Evolutionary conservation across 306 rosid genomes (phyloP), one percentile per base, ranked within the genome.

Genomic region (Acacia crassicarpa): DNA sequence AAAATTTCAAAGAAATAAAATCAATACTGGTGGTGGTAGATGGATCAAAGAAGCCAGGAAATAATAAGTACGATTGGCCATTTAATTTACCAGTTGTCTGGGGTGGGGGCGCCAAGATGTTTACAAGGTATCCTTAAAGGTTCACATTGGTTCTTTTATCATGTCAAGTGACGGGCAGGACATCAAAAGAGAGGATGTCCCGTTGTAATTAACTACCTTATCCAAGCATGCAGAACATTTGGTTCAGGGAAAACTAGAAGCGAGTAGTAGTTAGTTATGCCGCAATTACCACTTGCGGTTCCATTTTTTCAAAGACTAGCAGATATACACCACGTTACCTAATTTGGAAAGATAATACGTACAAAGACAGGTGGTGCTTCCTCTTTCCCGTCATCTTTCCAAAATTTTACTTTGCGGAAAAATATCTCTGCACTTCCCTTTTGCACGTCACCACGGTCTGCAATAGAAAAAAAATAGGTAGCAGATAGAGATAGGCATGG

Each of bases 301-400:
- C 68, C 68, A 65, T 65, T 61, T 45, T 6, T 14, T 59, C 45
- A 77, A 67, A 80, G 76, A 78, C 72, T 83, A 65, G 43, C 69
- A 65, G 32, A 68, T 19, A 66, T 63, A 83, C 41, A 63, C 35
- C 27, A 63, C 79, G 81, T 73, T 78, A 80, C 88, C 82, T 74
- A 81, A 84, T 87, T 88, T 83, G 73, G 90, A 86, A 89, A 87
- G 85, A 91, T 93, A 91, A 93, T 90, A 93, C 98, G 94, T 90
- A 93, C 96, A 93, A 93, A 93, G 94, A 93, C 89, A 93, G 98
- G 98, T 45, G 98, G 98, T 78, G 98, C 97, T 79, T 93, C 98
- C 84, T 88, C 90, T 84, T 90, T 84, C 62, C 89, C 94, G 5
- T 88, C 98, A 40, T 93, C 98, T 83, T 87, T 91, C 98, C 98